Conservation (phyloP, 805 yeast species). For the Isabelozyma rhagii region DNA sequence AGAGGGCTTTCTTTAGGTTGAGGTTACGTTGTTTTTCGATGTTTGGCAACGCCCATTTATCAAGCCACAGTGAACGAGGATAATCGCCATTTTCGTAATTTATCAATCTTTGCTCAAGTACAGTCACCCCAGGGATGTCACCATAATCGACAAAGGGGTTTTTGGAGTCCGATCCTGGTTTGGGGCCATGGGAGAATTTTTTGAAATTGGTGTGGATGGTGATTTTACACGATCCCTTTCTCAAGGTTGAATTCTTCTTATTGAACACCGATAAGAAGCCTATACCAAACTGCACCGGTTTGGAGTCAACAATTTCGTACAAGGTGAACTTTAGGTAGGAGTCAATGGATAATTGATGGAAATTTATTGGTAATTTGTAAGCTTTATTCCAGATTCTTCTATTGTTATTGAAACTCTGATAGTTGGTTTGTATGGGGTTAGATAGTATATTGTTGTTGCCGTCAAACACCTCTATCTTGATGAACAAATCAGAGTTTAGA, state of each 20-base stretch:
- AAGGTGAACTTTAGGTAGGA: conserved; percentile 58
- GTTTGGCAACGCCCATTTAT: conserved; percentile 56
- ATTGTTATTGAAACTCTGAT: conserved; percentile 27
- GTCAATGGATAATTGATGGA: conserved; percentile 66
- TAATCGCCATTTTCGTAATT: conserved; percentile 68
- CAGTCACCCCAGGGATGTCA: conserved; percentile 16
- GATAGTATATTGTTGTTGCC: conserved; percentile 27
- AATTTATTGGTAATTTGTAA: conserved; percentile 67
- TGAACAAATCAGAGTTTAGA: conserved; percentile 33
- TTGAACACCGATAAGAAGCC: conserved; percentile 62
- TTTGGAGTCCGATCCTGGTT: not conserved
- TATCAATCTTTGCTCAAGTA: conserved; percentile 53
- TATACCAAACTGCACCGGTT: conserved; percentile 53
- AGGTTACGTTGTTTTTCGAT: conserved; percentile 37
- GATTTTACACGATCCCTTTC: conserved; percentile 66
- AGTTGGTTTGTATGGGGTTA: conserved; percentile 33
- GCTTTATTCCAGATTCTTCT: conserved; percentile 66
- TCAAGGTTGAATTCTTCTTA: conserved; percentile 48
- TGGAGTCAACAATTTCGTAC: conserved; percentile 65
- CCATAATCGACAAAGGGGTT: conserved; percentile 16
- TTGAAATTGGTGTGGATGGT: conserved; percentile 12
- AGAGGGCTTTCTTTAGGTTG: conserved; percentile 1
- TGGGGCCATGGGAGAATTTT: conserved; percentile 7
- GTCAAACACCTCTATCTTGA: conserved; percentile 27
- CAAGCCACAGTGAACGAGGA: conserved; percentile 68